A percentile compares a stretch with the other conserved stretches of the same genome.
Evolutionary conservation across 2,329 filamentous ascomycete species (phyloP).

Genomic region (Zasmidium cellare): DNA sequence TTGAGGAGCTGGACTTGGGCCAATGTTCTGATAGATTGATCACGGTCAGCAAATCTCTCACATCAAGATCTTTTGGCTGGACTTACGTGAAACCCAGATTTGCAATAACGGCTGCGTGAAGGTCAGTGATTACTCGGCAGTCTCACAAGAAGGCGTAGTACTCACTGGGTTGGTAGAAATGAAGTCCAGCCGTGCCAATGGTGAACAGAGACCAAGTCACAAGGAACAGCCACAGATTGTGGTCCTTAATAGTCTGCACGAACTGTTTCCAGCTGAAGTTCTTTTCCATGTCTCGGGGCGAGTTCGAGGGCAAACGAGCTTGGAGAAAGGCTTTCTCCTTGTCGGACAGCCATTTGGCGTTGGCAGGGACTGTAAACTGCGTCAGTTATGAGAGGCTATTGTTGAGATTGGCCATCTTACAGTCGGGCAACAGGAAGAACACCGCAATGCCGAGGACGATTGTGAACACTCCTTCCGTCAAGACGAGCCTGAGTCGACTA

Average conservation of each 20-base stretch:
- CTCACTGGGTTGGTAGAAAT: conserved; percentile 43
- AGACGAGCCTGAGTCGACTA: not conserved
- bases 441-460: conserved; percentile 49
- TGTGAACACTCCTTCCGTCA: conserved; percentile 48
- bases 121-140: too few relatives aligned
- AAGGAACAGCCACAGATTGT: conserved; percentile 48
- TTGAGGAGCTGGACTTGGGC: conserved; percentile 18
- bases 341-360: conserved; percentile 41
- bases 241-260: conserved; percentile 40
- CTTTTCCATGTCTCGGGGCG: conserved; percentile 42
- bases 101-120: conserved; percentile 33
- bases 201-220: conserved; percentile 50
- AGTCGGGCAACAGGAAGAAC: conserved; percentile 57
- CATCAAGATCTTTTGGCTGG: not conserved
- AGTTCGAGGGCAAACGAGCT: conserved; percentile 45
- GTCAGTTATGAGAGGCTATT: too few relatives aligned
- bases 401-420: too few relatives aligned
- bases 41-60: not conserved
- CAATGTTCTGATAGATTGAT: conserved; percentile 6
- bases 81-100: conserved; percentile 15
- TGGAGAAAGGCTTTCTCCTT: conserved; percentile 52
- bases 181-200: conserved; percentile 46
- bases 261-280: conserved; percentile 45
- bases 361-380: not conserved
- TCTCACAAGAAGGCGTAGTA: too few relatives aligned